Base-by-base conservation (phyloP, 495 filamentous ascomycete species). In the Astrothelium macrocarpum region DNA sequence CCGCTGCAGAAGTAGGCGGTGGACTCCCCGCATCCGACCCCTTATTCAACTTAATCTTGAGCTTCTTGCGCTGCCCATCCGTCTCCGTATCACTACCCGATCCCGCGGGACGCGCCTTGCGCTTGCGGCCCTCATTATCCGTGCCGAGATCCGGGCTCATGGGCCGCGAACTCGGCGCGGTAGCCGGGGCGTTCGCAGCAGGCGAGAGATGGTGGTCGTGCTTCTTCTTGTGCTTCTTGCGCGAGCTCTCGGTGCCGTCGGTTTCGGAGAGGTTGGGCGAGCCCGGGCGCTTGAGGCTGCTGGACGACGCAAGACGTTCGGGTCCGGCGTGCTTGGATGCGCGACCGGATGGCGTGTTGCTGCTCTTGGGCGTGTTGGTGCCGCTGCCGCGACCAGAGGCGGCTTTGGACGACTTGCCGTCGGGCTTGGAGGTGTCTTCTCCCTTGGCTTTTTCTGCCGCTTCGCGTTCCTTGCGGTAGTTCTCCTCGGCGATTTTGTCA, bases 261-360 rank as follows among this genome's bases (percentile, higher is more conserved):
- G 89, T 87, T 70, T 97, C 87, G 14, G 94, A 97, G 23, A 86
- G 80, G 67, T 90, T 86, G 7, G 92, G 90, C 32, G 93, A 96
- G 32, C 93, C 92, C 25, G 87, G 79, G 20, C 94, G 86, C 76
- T 97, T 97, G 56, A 92, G 84, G 16, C 16, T 56, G 23, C 23
- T 28, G 58, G 80, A 80, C 59, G 82, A 84, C 16, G 46, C 59
- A 7, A 64, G 25, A 9, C 28, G 29, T 31, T 62, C 65, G 5
- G 59, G 42, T 2, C 69, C 77, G 71, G 68, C 10, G 72, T 68
- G 53, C 69, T 73, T 76, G 90, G 89, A 77, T 88, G 90, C n/a
- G 79, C 69, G 56, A 53, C 87, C 85, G 26, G 88, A 86, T 0
- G 92, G 89, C 2, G 90, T 91, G 62, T 81, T 90, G 29, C 81